Base-by-base conservation (phyloP, 2,329 filamentous ascomycete species). In the Cytospora mali region DNA sequence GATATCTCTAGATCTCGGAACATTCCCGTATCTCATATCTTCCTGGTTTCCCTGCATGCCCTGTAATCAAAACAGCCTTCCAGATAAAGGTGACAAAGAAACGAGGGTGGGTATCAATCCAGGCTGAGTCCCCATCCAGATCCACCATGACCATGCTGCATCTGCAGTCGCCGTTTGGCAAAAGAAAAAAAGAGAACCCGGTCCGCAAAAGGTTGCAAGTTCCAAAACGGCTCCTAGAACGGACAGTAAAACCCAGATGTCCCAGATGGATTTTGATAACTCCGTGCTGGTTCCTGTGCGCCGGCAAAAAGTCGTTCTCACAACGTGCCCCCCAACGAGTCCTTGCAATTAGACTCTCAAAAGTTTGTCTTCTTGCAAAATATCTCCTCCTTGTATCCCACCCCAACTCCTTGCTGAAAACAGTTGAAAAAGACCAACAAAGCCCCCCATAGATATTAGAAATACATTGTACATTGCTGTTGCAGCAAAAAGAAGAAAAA, bases 391-490 rank as follows among this genome's bases (percentile, higher is more conserved):
- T 46, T 35, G 48, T 29, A 33, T 18, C 61, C 53, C 23, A 21
- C 60, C 58, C 65, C 58, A 69, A 69, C 67, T 68, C 67, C 67
- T 42, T 66, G 66, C 67, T 69, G 55, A 59, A 54, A 62, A 66
- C 58, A 64, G 58, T 64, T 42, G 51, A 61, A 62, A 55, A 60
- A 48, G 25, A 14, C 49, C 54, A 56, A 48, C 33, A 29, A 39
- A 60, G 48, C 18, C 39, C 27, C 58, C 50, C 16, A 21, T 6
- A 53, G 33, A 28, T n/a, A 60, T 60, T 60, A 60, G 48, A 60
- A 21, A 46, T 46, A 46, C 42, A 46, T 46, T 23, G 42, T 46
- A 46, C 42, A 46, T 46, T 23, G 42, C n/a, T 46, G 49, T 52
- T 60, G 57, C 61, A 67, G 59, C 21, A 33, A 25, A 55, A 29